A percentile compares a stretch with the other conserved stretches of the same genome.
Conservation (phyloP, 768 basidiomycete species). For the Dentipellis fragilis region DNA sequence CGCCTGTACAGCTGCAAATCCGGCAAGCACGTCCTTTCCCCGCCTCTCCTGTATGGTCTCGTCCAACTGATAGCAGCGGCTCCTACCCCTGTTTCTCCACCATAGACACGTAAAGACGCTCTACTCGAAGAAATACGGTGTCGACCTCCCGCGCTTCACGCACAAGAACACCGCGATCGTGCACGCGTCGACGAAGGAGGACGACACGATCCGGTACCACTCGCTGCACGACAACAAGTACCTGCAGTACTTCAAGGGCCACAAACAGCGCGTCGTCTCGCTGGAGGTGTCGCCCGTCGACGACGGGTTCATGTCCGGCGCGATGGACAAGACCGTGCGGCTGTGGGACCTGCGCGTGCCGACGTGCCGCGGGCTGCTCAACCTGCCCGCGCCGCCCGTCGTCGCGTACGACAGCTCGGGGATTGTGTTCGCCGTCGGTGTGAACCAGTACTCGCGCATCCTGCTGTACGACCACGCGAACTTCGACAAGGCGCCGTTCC, state of each 20-base stretch:
- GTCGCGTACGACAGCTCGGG: constrained; percentile 80
- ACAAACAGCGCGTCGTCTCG: constrained; percentile 81
- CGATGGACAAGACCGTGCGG: constrained; percentile 89
- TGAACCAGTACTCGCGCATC: constrained; percentile 75
- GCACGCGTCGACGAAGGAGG: constrained; percentile 90
- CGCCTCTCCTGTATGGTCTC: constrained; percentile 8
- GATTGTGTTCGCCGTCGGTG: constrained; percentile 77
- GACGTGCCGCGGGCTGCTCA: constrained; percentile 67
- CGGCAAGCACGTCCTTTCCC: constrained; percentile 73
- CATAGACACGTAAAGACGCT: constrained; percentile 64
- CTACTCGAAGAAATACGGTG: constrained; percentile 94
- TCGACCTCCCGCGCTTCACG: constrained; percentile 89
- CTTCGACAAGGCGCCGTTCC: constrained; percentile 89
- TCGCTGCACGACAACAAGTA: constrained; percentile 96
- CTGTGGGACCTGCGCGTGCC: constrained; percentile 89
- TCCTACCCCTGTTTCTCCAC: background rate
- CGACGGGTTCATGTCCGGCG: constrained; percentile 93
- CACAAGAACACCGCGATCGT: constrained; percentile 81
- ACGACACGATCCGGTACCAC: constrained; percentile 91
- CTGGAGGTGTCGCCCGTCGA: constrained; percentile 88
- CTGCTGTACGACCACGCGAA: constrained; percentile 79
- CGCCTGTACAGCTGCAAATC: constrained; percentile 79
- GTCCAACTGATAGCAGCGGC: constrained; percentile 19
- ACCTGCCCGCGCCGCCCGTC: constrained; percentile 64
- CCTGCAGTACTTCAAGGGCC: constrained; percentile 91